A percentile compares a stretch with the other conserved stretches of the same genome.
These are phyloP conservation scores for Beauveria scarabaeidicola DNA, from an alignment of 2,329 filamentous ascomycete genomes.

Conservation along the genomic window DNA sequence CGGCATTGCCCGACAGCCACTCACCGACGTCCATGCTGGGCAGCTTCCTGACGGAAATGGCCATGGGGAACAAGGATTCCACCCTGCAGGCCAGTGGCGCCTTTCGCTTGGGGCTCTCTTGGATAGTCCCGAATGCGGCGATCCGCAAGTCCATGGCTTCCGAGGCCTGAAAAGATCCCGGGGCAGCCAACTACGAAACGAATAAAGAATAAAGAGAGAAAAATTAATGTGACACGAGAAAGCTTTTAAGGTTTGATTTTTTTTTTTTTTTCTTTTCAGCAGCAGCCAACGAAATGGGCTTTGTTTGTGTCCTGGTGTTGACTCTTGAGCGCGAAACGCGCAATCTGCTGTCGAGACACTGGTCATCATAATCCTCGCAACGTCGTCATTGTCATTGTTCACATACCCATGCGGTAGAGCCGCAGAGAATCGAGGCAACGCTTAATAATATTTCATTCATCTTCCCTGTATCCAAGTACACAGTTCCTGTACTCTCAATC, in stretches of 20 bases:
- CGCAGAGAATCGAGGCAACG: too few species aligned
- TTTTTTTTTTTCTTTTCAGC: background rate
- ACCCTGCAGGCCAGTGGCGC: conserved; percentile 20
- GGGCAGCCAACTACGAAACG: background rate
- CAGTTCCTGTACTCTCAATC: too few species aligned
- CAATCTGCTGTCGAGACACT: too few species aligned
- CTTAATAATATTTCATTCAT: too few species aligned
- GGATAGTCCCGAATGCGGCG: conserved; percentile 26
- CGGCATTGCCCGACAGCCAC: conserved; percentile 16
- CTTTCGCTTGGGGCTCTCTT: conserved; percentile 26
- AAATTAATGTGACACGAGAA: background rate
- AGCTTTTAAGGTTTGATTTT: background rate
- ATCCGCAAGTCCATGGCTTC: conserved; percentile 28
- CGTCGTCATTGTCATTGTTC: too few species aligned
- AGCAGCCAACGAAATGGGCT: too few species aligned
- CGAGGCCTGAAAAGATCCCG: background rate
- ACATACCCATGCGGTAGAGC: too few species aligned
- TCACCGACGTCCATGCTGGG: conserved; percentile 39
- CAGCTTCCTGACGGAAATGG: conserved; percentile 35
- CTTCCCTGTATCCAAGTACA: too few species aligned
- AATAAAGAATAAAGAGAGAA: background rate
- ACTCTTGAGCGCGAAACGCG: too few species aligned
- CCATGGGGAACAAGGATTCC: conserved; percentile 31
- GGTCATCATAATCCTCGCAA: too few species aligned
- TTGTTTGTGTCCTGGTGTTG: too few species aligned